These are phyloP conservation scores for Scleromitrula shiraiana DNA, from an alignment of 2,329 filamentous ascomycete genomes.

Conservation along the genomic window DNA sequence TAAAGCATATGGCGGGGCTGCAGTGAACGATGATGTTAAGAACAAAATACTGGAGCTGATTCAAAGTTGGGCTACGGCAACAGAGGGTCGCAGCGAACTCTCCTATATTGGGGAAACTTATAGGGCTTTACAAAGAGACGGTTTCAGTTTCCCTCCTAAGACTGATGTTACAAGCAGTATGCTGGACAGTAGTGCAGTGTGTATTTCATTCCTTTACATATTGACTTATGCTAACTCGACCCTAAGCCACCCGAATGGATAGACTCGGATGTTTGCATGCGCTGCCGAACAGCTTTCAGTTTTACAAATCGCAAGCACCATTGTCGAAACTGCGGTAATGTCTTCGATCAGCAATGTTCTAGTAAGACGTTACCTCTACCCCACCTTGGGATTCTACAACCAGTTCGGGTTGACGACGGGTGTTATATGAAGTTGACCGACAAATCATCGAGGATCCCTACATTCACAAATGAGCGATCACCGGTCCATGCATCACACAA, in stretches of 20 bases:
- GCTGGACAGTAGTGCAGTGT: slow-evolving; percentile 90
- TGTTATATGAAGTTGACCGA: slow-evolving; percentile 86
- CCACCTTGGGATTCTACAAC: slow-evolving; percentile 83
- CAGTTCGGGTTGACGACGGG: slow-evolving; percentile 91
- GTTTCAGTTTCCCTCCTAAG: slow-evolving; percentile 82
- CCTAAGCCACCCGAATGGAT: slow-evolving; percentile 90
- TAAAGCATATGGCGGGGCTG: slow-evolving; percentile 64
- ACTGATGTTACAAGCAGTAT: slow-evolving; percentile 88
- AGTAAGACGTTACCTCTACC: slow-evolving; percentile 81
- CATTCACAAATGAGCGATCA: slow-evolving; percentile 35
- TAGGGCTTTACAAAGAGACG: slow-evolving; percentile 70
- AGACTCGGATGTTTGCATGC: slow-evolving; percentile 97
- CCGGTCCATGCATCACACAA: slow-evolving; percentile 44
- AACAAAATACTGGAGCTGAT: slow-evolving; percentile 88
- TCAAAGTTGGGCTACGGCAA: slow-evolving; percentile 85
- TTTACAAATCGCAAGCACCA: slow-evolving; percentile 99
- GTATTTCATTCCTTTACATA: slow-evolving; percentile 29
- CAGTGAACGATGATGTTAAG: slow-evolving; percentile 78
- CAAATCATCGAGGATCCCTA: slow-evolving; percentile 47
- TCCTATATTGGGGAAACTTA: slow-evolving; percentile 87
- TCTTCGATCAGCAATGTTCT: slow-evolving; percentile 93
- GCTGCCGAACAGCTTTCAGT: slow-evolving; percentile 88
- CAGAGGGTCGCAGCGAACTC: slow-evolving; percentile 75
- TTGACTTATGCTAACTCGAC: slow-evolving; percentile 6
- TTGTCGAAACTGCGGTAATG: slow-evolving; percentile 94